Percentiles rank a stretch among this genome's conserved stretches.
Evolutionary conservation across 2,329 filamentous ascomycete species (phyloP).

Genomic region (Cordyceps cicadae): DNA sequence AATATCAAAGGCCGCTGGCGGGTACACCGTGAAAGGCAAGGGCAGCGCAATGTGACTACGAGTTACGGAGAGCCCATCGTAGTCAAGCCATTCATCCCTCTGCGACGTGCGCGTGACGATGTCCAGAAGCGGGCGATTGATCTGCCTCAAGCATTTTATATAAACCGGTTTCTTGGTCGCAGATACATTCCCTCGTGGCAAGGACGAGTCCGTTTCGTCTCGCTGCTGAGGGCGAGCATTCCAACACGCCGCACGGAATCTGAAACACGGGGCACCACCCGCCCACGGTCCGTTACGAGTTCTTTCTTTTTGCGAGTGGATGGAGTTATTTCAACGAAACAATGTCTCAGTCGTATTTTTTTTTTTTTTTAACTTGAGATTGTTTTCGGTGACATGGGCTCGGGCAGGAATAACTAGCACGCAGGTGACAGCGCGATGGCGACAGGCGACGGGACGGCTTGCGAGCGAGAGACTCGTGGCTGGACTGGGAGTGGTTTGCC

Average conservation of each 20-base stretch:
- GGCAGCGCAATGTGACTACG: background rate
- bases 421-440: background rate
- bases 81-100: background rate
- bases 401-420: background rate
- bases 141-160: background rate
- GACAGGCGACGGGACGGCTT: background rate
- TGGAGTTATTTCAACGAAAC: background rate
- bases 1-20: background rate
- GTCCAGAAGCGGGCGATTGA: background rate
- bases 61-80: background rate
- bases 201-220: background rate
- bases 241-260: background rate
- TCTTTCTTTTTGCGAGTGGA: background rate
- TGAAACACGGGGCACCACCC: constrained; percentile 4
- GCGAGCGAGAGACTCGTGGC: background rate
- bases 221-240: background rate
- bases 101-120: background rate
- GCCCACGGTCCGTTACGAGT: background rate
- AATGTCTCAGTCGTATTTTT: background rate
- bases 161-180: background rate
- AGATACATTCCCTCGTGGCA: background rate
- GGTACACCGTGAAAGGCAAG: background rate
- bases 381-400: background rate
- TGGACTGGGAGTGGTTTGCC: background rate
- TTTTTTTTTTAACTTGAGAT: background rate